These are phyloP conservation scores for Yamadazyma taylorii DNA, from an alignment of 1,139 yeast genomes.

Conservation along the genomic window DNA sequence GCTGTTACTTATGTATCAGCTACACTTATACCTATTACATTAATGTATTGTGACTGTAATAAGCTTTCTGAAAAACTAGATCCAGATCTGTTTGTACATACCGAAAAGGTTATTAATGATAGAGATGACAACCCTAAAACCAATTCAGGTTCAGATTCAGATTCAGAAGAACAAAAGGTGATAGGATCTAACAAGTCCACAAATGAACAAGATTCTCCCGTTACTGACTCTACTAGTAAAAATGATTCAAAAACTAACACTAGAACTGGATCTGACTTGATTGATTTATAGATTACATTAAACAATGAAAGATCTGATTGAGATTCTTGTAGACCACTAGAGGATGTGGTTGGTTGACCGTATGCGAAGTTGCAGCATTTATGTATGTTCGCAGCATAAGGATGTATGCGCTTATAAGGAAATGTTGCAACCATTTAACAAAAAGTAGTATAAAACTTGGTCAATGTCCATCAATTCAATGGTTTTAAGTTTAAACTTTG, in stretches of 20 bases:
- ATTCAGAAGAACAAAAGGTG: too few species aligned
- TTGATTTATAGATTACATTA: neutral
- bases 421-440: neutral
- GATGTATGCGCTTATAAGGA: conserved; percentile 7
- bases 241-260: too few species aligned
- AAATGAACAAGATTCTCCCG: neutral
- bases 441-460: neutral
- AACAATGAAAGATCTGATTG: too few species aligned
- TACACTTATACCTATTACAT: conserved; percentile 6
- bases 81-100: neutral
- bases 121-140: neutral
- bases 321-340: too few species aligned
- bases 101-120: too few species aligned
- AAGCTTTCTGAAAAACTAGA: conserved; percentile 7
- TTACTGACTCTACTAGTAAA: too few species aligned
- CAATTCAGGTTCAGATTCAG: neutral
- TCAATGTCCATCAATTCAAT: neutral
- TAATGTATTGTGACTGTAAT: conserved; percentile 12
- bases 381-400: conserved; percentile 2
- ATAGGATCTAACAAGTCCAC: neutral
- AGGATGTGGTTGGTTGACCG: too few species aligned
- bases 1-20: conserved; percentile 6
- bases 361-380: neutral
- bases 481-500: neutral
- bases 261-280: neutral